A percentile compares a stretch with the other conserved stretches of the same genome.
phyloP scores from a whole-genome alignment of 139 green algal genomes.

The Raphidocelis subcapitata region DNA sequence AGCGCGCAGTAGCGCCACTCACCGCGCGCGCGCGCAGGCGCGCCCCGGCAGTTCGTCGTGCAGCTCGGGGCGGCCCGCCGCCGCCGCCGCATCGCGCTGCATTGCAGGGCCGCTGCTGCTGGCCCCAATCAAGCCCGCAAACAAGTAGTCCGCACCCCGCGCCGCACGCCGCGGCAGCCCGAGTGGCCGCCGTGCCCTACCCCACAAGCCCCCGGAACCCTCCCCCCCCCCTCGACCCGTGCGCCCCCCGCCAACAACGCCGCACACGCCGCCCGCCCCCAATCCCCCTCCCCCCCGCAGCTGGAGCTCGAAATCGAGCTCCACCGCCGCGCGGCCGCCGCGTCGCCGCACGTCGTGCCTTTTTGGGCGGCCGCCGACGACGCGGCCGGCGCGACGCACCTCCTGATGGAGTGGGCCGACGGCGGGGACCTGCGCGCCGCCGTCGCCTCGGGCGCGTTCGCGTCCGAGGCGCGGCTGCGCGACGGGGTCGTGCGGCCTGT shows the following conservation, averaged over 20 bases:
- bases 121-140: too few relatives aligned
- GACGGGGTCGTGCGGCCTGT: slow-evolving; percentile 6
- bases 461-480: slow-evolving; percentile 7
- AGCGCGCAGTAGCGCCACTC: background rate
- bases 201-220: too few relatives aligned
- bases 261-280: background rate
- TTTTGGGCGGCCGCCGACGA: slow-evolving; percentile 19
- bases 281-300: background rate
- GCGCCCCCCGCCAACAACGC: background rate
- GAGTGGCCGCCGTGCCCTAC: too few relatives aligned
- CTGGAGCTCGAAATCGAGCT: slow-evolving; percentile 18
- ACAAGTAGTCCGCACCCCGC: too few relatives aligned
- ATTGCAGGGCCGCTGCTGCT: too few relatives aligned
- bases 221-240: too few relatives aligned
- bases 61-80: too few relatives aligned
- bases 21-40: too few relatives aligned
- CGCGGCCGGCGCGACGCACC: background rate
- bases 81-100: too few relatives aligned
- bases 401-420: background rate
- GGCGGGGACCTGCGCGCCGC: slow-evolving; percentile 3
- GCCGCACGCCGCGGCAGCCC: too few relatives aligned
- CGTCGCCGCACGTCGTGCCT: background rate
- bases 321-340: background rate
- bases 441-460: background rate
- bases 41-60: too few relatives aligned